Conservation (phyloP, 768 basidiomycete genomes). For the Podaxis mareebaensis region DNA sequence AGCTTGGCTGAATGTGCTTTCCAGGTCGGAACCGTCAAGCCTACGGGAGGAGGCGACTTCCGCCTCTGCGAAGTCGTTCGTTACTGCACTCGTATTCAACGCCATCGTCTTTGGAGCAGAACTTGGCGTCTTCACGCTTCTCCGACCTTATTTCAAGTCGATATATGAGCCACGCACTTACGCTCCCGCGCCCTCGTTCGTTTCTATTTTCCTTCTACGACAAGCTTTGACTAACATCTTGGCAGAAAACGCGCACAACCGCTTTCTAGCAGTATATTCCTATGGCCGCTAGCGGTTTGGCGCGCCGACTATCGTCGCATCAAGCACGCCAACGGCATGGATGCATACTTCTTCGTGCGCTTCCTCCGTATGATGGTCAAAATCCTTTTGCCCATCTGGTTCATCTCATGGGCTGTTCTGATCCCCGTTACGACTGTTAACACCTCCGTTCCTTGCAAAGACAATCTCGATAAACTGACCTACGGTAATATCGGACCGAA, state of each 20-base stretch:
- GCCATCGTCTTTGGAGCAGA: slow-evolving; percentile 69
- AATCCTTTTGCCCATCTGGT: slow-evolving; percentile 88
- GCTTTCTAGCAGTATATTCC: slow-evolving; percentile 48
- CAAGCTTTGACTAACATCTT: background rate
- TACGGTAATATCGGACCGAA: slow-evolving; percentile 72
- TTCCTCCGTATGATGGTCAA: slow-evolving; percentile 84
- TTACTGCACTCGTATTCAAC: slow-evolving; percentile 87
- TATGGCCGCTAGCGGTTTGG: slow-evolving; percentile 70
- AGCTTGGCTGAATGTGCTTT: background rate
- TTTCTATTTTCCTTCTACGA: background rate
- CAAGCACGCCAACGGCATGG: slow-evolving; percentile 73
- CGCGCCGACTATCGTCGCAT: slow-evolving; percentile 63
- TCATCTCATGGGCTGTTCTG: slow-evolving; percentile 84
- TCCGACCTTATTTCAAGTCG: slow-evolving; percentile 81
- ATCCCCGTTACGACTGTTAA: slow-evolving; percentile 70
- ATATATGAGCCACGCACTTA: slow-evolving; percentile 91
- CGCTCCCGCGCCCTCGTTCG: slow-evolving; percentile 44
- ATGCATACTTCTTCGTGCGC: slow-evolving; percentile 93
- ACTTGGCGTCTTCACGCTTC: slow-evolving; percentile 74
- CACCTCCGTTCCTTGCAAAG: slow-evolving; percentile 44
- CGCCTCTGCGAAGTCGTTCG: slow-evolving; percentile 77
- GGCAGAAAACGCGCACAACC: slow-evolving; percentile 58
- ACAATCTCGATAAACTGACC: slow-evolving; percentile 69
- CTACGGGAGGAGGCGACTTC: slow-evolving; percentile 37
- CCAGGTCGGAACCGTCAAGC: slow-evolving; percentile 38